A percentile compares a stretch with the other conserved stretches of the same genome.
Conservation (phyloP, 2,329 filamentous ascomycete species). For the Fusarium avenaceum region DNA sequence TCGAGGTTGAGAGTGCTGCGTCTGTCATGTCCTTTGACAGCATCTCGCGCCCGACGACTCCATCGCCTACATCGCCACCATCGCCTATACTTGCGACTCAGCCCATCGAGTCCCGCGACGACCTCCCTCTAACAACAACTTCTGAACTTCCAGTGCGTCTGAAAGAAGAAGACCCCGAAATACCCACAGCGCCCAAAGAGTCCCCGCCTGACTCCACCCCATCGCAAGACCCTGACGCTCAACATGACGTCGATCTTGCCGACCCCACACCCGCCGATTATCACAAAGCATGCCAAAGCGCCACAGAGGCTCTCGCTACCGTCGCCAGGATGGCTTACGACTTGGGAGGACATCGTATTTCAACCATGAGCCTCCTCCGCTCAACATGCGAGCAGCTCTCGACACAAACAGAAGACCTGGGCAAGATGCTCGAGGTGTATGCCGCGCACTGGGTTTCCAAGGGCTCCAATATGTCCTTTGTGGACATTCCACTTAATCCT, state of each 20-base stretch:
- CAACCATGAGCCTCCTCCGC: constrained; percentile 31
- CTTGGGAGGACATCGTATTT: constrained; percentile 28
- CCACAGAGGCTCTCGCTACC: constrained; percentile 1
- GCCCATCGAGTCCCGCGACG: not conserved
- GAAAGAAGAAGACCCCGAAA: not conserved
- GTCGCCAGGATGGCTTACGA: constrained; percentile 6
- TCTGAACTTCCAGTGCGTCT: not conserved
- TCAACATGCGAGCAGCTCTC: constrained; percentile 29
- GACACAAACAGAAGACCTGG: constrained; percentile 31
- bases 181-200: not conserved
- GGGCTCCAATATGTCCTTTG: constrained; percentile 13
- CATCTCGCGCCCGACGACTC: constrained; percentile 7
- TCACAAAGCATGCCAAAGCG: constrained; percentile 14
- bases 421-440: constrained; percentile 34
- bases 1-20: constrained; percentile 35
- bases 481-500: constrained; percentile 34
- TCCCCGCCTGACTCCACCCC: not conserved
- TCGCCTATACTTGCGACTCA: not conserved
- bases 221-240: not conserved
- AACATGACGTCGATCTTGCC: not conserved
- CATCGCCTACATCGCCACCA: constrained; percentile 3
- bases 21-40: constrained; percentile 39
- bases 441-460: constrained; percentile 28
- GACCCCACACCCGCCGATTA: constrained; percentile 10
- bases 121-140: not conserved